These are phyloP conservation scores for Trichosporon faecale DNA, from an alignment of 1,284 basidiomycete genomes.

Conservation along the genomic window DNA sequence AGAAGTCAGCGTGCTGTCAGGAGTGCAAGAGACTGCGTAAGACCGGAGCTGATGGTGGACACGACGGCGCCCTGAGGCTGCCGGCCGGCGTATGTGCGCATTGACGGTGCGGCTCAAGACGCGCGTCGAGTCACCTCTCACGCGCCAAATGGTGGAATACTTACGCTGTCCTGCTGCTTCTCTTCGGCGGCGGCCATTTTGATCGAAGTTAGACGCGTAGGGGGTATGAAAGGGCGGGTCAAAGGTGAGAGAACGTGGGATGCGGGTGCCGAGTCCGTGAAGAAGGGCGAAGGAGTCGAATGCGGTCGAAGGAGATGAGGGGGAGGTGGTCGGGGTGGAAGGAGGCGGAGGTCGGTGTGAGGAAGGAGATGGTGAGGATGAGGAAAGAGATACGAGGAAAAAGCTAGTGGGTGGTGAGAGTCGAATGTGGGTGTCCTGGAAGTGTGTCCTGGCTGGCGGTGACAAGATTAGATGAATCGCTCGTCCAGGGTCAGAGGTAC, in stretches of 20 bases:
- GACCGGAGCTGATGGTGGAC: not conserved
- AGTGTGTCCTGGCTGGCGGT: not conserved
- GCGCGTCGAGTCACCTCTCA: not conserved
- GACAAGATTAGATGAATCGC: constrained; percentile 8
- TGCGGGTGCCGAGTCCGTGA: not conserved
- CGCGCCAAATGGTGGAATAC: not conserved
- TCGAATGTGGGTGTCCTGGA: not conserved
- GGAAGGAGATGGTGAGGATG: not conserved
- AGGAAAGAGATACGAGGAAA: not conserved
- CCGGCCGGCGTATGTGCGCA: not conserved
- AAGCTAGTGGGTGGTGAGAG: not conserved
- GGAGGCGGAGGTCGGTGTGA: not conserved
- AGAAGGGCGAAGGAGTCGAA: not conserved
- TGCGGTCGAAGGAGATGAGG: too few relatives aligned
- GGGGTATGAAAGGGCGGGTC: not conserved
- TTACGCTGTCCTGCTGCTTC: constrained; percentile 11
- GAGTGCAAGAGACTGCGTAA: not conserved
- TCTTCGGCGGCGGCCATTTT: constrained; percentile 15
- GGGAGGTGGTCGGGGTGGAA: not conserved
- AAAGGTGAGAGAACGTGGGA: not conserved
- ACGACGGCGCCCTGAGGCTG: not conserved
- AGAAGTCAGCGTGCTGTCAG: constrained; percentile 3
- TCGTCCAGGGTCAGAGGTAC: not conserved
- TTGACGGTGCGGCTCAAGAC: not conserved
- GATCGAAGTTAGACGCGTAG: not conserved